phyloP scores from a whole-genome alignment of 148 eudicot species.

The Amaranthus hypochondriacus region DNA sequence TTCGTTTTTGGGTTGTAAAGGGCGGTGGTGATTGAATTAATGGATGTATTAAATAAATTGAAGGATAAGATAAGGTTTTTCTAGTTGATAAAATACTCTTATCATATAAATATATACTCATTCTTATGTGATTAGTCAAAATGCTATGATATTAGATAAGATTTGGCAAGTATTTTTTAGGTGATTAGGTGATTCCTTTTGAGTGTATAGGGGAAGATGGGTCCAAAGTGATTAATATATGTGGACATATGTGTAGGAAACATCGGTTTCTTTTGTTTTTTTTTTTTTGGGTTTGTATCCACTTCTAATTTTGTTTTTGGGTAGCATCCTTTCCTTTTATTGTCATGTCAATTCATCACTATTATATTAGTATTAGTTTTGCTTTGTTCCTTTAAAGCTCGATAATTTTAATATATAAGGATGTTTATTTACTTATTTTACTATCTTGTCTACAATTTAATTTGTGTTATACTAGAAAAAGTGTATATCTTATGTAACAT shows the following conservation, averaged over 20 bases:
- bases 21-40: background rate
- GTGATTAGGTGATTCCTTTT: slow-evolving; percentile 23
- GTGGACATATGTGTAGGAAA: slow-evolving; percentile 23
- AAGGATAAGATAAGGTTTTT: slow-evolving; percentile 14
- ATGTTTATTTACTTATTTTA: no score
- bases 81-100: background rate
- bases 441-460: no score
- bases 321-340: background rate
- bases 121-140: slow-evolving; percentile 19
- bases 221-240: slow-evolving; percentile 9
- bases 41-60: background rate
- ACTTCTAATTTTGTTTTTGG: slow-evolving; percentile 4
- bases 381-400: background rate
- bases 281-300: background rate
- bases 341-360: slow-evolving; percentile 18
- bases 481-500: no score
- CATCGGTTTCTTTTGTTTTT: slow-evolving; percentile 13
- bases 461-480: no score
- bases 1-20: slow-evolving; percentile 7
- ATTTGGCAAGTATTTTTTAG: slow-evolving; percentile 8
- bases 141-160: slow-evolving; percentile 28
- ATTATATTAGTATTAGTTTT: background rate
- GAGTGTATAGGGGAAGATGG: slow-evolving; percentile 19
- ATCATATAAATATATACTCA: background rate
- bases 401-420: background rate